These are phyloP conservation scores for Retiboletus flavoniger DNA, from an alignment of 1,284 basidiomycete species.

Conservation along the genomic window DNA sequence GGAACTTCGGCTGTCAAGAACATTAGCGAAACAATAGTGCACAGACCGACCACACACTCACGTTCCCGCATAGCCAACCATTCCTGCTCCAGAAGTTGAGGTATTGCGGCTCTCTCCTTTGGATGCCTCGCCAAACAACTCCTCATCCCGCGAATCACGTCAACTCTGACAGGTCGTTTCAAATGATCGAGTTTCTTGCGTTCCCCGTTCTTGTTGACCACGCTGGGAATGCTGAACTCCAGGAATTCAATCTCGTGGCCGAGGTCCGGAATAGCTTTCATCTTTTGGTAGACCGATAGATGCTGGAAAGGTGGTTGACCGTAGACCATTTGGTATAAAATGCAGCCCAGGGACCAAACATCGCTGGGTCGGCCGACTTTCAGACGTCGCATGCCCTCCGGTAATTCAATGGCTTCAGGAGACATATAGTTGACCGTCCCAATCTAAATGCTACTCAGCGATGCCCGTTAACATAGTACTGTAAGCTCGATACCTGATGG, in stretches of 20 bases:
- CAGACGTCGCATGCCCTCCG: slow-evolving; percentile 72
- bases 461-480: neutral
- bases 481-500: slow-evolving; percentile 62
- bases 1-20: slow-evolving; percentile 24
- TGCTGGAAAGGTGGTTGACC: slow-evolving; percentile 91
- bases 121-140: slow-evolving; percentile 72
- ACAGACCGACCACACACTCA: slow-evolving; percentile 25
- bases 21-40: slow-evolving; percentile 20
- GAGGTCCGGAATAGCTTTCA: slow-evolving; percentile 82
- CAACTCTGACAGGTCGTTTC: slow-evolving; percentile 60
- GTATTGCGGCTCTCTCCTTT: slow-evolving; percentile 81
- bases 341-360: slow-evolving; percentile 97
- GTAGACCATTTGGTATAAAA: slow-evolving; percentile 98
- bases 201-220: slow-evolving; percentile 43
- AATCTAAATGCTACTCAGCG: slow-evolving; percentile 49
- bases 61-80: slow-evolving; percentile 64
- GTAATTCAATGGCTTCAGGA: slow-evolving; percentile 85
- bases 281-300: slow-evolving; percentile 79
- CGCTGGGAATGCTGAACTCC: slow-evolving; percentile 42
- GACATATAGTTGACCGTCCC: slow-evolving; percentile 97
- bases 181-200: slow-evolving; percentile 59
- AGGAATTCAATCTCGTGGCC: slow-evolving; percentile 75
- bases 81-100: slow-evolving; percentile 63
- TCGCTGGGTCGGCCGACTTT: slow-evolving; percentile 88
- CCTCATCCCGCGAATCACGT: slow-evolving; percentile 73